Conservation (phyloP, 2,329 filamentous ascomycete genomes). For the Cladosporium halotolerans region DNA sequence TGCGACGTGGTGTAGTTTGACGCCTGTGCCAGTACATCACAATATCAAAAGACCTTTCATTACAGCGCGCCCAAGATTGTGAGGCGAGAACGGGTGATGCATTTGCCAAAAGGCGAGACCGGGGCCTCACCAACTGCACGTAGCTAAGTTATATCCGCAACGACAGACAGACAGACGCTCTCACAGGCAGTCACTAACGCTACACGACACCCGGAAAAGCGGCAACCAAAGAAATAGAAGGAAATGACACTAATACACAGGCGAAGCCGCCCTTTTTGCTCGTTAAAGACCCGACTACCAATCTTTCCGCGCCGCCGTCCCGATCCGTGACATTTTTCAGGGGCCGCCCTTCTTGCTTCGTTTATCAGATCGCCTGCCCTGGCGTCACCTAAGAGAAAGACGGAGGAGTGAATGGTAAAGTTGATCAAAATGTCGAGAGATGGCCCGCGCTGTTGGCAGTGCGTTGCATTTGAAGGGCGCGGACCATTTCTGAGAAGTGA, state of each 20-base stretch:
- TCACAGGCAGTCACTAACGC: background rate
- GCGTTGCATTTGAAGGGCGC: no score
- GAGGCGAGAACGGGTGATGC: no score
- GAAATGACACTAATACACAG: conserved; percentile 1
- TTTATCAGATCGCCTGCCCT: conserved; percentile 6
- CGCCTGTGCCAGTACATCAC: no score
- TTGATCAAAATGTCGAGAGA: no score
- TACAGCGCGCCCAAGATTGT: no score
- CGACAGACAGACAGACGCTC: background rate
- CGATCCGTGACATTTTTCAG: no score
- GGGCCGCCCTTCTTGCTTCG: background rate
- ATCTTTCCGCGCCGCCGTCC: no score
- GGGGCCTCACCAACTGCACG: conserved; percentile 2
- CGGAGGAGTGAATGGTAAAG: background rate
- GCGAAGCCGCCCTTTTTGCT: background rate
- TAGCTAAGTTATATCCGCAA: background rate
- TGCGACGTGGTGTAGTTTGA: no score
- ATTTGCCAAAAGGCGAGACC: background rate
- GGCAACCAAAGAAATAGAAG: background rate
- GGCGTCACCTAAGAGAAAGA: background rate
- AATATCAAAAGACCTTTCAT: no score
- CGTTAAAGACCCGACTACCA: no score
- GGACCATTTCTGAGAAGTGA: no score
- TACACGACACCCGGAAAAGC: background rate
- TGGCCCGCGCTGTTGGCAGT: no score